Percentiles rank a stretch among this genome's conserved stretches.
Evolutionary conservation across 2,329 filamentous ascomycete genomes (phyloP).

Genomic region (Trichophyton schoenleinii): DNA sequence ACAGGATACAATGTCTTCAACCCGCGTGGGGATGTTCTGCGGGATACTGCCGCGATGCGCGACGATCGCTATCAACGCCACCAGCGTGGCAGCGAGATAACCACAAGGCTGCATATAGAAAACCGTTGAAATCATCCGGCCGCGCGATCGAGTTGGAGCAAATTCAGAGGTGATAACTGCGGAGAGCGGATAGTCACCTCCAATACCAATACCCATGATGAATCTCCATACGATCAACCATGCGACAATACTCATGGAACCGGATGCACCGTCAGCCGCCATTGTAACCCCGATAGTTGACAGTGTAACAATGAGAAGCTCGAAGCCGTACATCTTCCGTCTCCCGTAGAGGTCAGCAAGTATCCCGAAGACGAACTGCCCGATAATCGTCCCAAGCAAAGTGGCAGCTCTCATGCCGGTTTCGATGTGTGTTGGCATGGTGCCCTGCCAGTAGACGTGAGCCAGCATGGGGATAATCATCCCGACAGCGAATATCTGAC

Average conservation of each 20-base stretch:
- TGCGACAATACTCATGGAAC: neutral
- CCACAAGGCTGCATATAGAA: constrained; percentile 82
- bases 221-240: constrained; percentile 1
- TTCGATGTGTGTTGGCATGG: neutral
- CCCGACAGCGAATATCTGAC: neutral
- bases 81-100: constrained; percentile 60
- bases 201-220: constrained; percentile 5
- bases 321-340: constrained; percentile 1
- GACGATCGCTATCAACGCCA: constrained; percentile 32
- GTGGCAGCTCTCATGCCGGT: neutral
- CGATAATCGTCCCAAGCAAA: neutral
- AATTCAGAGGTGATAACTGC: neutral
- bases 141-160: neutral
- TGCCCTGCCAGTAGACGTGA: constrained; percentile 3
- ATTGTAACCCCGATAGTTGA: neutral
- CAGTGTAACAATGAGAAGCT: neutral
- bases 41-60: constrained; percentile 1
- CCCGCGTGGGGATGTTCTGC: neutral
- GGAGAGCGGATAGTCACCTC: constrained; percentile 5
- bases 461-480: constrained; percentile 5
- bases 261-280: neutral
- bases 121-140: constrained; percentile 42
- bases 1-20: neutral
- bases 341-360: constrained; percentile 1
- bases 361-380: constrained; percentile 2